Conservation (phyloP, 257 asterid species). For the Rehmannia glutinosa region DNA sequence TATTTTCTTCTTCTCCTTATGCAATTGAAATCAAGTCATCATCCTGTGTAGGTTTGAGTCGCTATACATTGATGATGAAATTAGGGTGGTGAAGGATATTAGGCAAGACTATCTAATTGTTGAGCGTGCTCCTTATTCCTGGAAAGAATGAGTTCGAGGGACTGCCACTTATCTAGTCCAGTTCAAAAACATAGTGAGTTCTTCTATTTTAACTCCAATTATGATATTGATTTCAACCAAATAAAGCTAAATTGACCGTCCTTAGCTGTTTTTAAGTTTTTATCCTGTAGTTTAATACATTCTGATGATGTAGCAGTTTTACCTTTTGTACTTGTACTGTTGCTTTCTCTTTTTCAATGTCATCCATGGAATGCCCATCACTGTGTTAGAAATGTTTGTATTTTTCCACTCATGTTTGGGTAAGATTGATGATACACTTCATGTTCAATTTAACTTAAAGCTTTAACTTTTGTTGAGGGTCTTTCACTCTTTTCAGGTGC, state of each 20-base stretch:
- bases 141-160: conserved; percentile 60
- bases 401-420: background rate
- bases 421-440: background rate
- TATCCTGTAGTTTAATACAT: background rate
- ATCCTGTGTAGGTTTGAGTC: conserved; percentile 64
- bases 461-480: background rate
- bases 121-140: conserved; percentile 84
- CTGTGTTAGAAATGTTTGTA: background rate
- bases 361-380: background rate
- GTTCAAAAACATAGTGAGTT: conserved; percentile 18
- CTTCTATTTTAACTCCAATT: background rate
- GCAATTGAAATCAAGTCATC: background rate
- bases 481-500: background rate
- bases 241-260: background rate
- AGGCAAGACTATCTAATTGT: conserved; percentile 79
- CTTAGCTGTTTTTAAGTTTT: background rate
- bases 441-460: background rate
- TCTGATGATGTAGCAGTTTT: background rate
- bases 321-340: background rate
- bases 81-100: conserved; percentile 90
- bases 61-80: conserved; percentile 75
- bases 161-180: background rate
- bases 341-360: background rate
- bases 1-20: background rate
- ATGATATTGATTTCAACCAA: background rate